phyloP scores from a whole-genome alignment of 805 yeast species.

The Monosporozyma aquatica region DNA sequence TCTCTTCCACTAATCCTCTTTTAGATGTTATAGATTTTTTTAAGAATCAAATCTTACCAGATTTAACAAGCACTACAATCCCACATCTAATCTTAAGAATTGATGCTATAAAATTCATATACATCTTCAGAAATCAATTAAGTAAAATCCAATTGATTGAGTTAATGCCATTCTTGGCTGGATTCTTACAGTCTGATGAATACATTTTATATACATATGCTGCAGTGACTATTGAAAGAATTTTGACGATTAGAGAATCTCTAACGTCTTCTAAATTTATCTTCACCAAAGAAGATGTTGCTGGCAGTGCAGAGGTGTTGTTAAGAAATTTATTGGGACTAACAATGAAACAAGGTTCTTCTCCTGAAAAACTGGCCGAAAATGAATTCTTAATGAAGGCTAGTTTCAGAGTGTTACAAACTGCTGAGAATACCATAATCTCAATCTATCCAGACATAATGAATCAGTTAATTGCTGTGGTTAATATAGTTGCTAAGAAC shows the following conservation, averaged over 20 bases:
- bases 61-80: slow-evolving; percentile 44
- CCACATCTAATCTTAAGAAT: slow-evolving; percentile 74
- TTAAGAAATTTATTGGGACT: slow-evolving; percentile 58
- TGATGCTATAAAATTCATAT: slow-evolving; percentile 87
- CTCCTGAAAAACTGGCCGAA: slow-evolving; percentile 90
- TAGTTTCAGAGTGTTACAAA: slow-evolving; percentile 68
- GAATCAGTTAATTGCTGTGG: slow-evolving; percentile 58
- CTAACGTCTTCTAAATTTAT: slow-evolving; percentile 44
- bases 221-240: slow-evolving; percentile 84
- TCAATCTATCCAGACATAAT: slow-evolving; percentile 40
- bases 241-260: slow-evolving; percentile 62
- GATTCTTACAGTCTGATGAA: slow-evolving; percentile 54
- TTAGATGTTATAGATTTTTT: slow-evolving; percentile 86
- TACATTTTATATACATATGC: slow-evolving; percentile 89
- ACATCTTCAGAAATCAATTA: slow-evolving; percentile 84
- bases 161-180: slow-evolving; percentile 68
- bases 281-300: slow-evolving; percentile 66
- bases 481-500: slow-evolving; percentile 65
- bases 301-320: slow-evolving; percentile 51
- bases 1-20: slow-evolving; percentile 72
- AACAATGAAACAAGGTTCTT: slow-evolving; percentile 46
- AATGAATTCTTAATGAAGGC: slow-evolving; percentile 90
- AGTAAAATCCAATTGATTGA: slow-evolving; percentile 75
- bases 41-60: slow-evolving; percentile 69
- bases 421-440: slow-evolving; percentile 58